phyloP scores from a whole-genome alignment of 2,329 filamentous ascomycete species.

The Penicillium sp. region DNA sequence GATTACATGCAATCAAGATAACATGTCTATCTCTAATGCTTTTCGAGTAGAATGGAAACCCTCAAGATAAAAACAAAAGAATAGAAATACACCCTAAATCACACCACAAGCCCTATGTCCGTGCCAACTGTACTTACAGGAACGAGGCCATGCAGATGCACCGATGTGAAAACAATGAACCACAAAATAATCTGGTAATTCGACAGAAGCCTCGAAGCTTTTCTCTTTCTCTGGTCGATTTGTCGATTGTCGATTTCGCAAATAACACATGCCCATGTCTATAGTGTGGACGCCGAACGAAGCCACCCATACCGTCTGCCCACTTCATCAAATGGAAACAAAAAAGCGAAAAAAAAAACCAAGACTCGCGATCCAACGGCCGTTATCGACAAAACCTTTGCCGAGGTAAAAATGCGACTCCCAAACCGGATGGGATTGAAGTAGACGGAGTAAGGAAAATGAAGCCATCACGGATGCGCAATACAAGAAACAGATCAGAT shows the following conservation, averaged over 20 bases:
- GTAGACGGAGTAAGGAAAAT: slow-evolving; percentile 3
- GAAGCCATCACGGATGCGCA: slow-evolving; percentile 17
- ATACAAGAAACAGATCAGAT: slow-evolving; percentile 13
- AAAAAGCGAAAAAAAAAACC: slow-evolving; percentile 21
- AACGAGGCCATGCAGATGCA: slow-evolving; percentile 24
- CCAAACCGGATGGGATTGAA: slow-evolving; percentile 21
- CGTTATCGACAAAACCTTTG: slow-evolving; percentile 14
- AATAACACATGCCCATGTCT: slow-evolving; percentile 39
- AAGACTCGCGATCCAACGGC: slow-evolving; percentile 26
- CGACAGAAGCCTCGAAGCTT: slow-evolving; percentile 20
- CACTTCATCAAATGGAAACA: slow-evolving; percentile 30
- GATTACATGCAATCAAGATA: too few species aligned
- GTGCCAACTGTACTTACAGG: slow-evolving; percentile 24
- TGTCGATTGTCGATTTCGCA: slow-evolving; percentile 19
- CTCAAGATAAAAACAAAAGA: slow-evolving; percentile 3
- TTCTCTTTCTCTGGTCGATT: slow-evolving; percentile 26
- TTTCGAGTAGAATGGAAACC: slow-evolving; percentile 16
- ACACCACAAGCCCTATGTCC: slow-evolving; percentile 23
- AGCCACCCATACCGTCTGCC: slow-evolving; percentile 31
- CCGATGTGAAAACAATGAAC: slow-evolving; percentile 6
- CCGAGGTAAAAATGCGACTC: slow-evolving; percentile 25
- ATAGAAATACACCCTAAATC: slow-evolving; percentile 20
- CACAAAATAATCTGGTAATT: slow-evolving; percentile 6
- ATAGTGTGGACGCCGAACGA: slow-evolving; percentile 40
- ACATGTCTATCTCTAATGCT: slow-evolving; percentile 29